Conservation (phyloP, 768 basidiomycete genomes). For the Termitomyces sp. region DNA sequence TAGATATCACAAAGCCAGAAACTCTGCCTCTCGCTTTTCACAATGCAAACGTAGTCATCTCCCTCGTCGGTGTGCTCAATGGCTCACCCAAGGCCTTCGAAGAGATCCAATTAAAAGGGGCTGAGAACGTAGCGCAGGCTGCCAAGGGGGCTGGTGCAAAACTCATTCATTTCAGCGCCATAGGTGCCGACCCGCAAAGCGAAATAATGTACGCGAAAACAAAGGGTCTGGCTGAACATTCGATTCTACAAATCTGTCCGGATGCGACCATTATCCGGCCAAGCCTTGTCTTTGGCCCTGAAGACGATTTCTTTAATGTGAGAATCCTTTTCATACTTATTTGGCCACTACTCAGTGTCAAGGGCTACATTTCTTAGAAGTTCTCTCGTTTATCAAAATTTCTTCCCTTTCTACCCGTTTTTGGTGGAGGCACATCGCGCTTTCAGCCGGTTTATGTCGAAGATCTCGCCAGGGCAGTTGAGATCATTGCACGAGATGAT, state of each 20-base stretch:
- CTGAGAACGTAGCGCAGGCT: constrained; percentile 58
- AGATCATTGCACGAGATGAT: constrained; percentile 51
- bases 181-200: constrained; percentile 64
- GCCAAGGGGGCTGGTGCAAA: constrained; percentile 53
- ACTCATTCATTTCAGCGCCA: constrained; percentile 67
- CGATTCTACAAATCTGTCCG: constrained; percentile 42
- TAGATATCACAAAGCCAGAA: constrained; percentile 54
- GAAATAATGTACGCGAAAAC: constrained; percentile 56
- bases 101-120: constrained; percentile 60
- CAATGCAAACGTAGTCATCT: constrained; percentile 57
- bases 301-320: constrained; percentile 74
- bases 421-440: constrained; percentile 59
- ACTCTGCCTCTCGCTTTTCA: constrained; percentile 48
- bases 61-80: constrained; percentile 66
- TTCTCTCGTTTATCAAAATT: constrained; percentile 58
- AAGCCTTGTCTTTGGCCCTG: constrained; percentile 73
- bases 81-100: constrained; percentile 57
- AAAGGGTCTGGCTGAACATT: constrained; percentile 60
- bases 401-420: constrained; percentile 74
- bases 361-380: constrained; percentile 34
- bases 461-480: constrained; percentile 62
- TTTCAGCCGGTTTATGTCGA: constrained; percentile 77
- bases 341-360: neutral
- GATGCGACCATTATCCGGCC: constrained; percentile 66
- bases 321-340: constrained; percentile 15